Base-by-base conservation (phyloP, 2,329 filamentous ascomycete species). In the Fusarium sp. region DNA sequence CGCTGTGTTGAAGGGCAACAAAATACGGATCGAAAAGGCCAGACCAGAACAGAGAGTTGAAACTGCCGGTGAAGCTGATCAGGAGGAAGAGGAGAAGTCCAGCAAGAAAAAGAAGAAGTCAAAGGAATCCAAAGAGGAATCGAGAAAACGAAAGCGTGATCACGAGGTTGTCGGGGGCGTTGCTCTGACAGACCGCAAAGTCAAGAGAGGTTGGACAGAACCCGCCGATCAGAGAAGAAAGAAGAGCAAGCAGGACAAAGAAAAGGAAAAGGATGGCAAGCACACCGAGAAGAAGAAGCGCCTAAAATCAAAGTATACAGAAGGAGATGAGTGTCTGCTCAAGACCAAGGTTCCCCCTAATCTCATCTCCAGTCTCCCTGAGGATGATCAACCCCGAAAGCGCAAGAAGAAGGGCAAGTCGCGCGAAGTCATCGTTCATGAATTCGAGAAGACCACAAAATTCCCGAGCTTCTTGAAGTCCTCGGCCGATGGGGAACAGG, bases 121-220 rank as follows among this genome's bases (percentile, higher is more conserved):
- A 55, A 84, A 83, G 65, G 82, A 81, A 20, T 79, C 81, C 3
- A 80, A 76, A 80, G 65, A 82, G 72, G 53, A 67, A n/a, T 79
- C 67, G 28, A 85, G 81, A 71, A 91, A 88, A 80, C 82, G 85
- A 57, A 90, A 89, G 78, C 84, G 84, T 65, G 85, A 86, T 70
- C 73, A 81, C 77, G 82, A 90, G 78, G 81, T 90, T 18, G 79
- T 90, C 76, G 78, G 87, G 75, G 96, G 95, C 9, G 86, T 94
- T 53, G 90, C 93, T 77, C 84, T 99, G 42, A 86, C 90, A 24
- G 92, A 90, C 51, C 90, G 95, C 75, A 93, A 93, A 78, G 91
- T 98, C 68, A 97, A 96, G 85, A 88, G 95, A 68, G 95, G 95
- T 10, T 97, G 95, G 95, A 95, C 93, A 2, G 93, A 95, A 69